These are phyloP conservation scores for Penicillium robsamsonii DNA, from an alignment of 495 filamentous ascomycete genomes.

Conservation along the genomic window DNA sequence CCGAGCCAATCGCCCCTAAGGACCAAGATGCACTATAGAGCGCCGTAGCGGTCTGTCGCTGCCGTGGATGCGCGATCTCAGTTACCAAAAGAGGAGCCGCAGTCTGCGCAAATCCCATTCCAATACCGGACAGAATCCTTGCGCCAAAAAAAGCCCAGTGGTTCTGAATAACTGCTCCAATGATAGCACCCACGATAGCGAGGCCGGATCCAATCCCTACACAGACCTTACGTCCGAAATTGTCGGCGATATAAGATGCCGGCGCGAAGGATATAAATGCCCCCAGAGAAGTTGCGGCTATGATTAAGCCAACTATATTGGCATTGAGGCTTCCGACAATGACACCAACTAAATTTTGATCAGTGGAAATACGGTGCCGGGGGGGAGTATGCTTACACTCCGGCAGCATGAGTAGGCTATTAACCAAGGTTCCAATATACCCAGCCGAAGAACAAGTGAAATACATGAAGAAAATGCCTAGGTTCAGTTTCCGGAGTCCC, in stretches of 20 bases:
- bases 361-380: neutral
- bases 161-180: conserved; percentile 18
- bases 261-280: conserved; percentile 25
- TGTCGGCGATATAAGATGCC: conserved; percentile 26
- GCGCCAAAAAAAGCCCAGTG: conserved; percentile 27
- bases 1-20: conserved; percentile 23
- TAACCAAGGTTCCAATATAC: conserved; percentile 29
- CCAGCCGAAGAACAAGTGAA: conserved; percentile 22
- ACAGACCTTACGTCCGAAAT: conserved; percentile 20
- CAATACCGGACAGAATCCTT: conserved; percentile 22
- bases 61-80: conserved; percentile 26
- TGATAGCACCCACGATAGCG: conserved; percentile 18
- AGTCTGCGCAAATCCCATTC: conserved; percentile 24
- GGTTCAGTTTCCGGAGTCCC: conserved; percentile 24
- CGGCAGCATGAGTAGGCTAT: conserved; percentile 26
- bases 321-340: conserved; percentile 21
- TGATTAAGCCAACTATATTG: conserved; percentile 25
- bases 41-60: conserved; percentile 26
- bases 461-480: conserved; percentile 27
- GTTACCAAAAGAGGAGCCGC: conserved; percentile 25
- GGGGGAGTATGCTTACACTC: no score
- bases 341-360: conserved; percentile 11
- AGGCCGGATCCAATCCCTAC: conserved; percentile 17
- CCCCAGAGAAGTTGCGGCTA: conserved; percentile 25
- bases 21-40: conserved; percentile 26